Base-by-base conservation (phyloP, 2,329 filamentous ascomycete species). In the Hypoxylon rubiginosum region DNA sequence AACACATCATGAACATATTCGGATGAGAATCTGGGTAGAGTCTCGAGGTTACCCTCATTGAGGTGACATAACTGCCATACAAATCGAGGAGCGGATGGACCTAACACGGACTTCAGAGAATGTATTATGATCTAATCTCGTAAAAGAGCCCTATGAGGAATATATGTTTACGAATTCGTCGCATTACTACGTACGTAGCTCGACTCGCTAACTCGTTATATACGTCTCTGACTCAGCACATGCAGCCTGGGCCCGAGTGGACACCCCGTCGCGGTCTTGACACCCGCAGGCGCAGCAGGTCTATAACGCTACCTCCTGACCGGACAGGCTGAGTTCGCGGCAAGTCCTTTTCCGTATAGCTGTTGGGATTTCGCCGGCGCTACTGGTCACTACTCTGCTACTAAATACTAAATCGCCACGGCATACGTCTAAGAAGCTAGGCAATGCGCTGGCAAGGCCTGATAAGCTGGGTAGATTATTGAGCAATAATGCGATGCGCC, bases 391-490 rank as follows among this genome's bases (percentile, higher is more conserved):
- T 19, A 19, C n/a, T 43, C 5, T 17, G 19, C n/a, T 17, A 43
- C n/a, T 21, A 61, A 46, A n/a, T 46, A 28, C 17, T 52, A 34
- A 56, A 32, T 65, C 52, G 67, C 61, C 64, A 69, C 62, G 58
- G 56, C 52, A 65, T 46, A 54, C 21, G n/a, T 43, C n/a, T 43
- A 17, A 13, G 39, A 43, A 10, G 39, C 59, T 17, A 19, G 21
- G 28, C 36, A 60, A 62, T 69, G 67, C 19, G 67, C 62, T 69
- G 67, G 67, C 67, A 56, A 24, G 36, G 9, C 53, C 48, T 69
- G 67, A 69, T 69, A 69, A 69, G 67, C 39, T 39, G 43, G 57
- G 24, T 30, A 43, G 50, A 21, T 53, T 43, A 54, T 53, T 54
- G 28, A 55, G 26, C 43, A 32, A 60, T 52, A 61, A 60, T 49